phyloP scores from a whole-genome alignment of 805 yeast genomes.

The Hagleromyces aurorensis region DNA sequence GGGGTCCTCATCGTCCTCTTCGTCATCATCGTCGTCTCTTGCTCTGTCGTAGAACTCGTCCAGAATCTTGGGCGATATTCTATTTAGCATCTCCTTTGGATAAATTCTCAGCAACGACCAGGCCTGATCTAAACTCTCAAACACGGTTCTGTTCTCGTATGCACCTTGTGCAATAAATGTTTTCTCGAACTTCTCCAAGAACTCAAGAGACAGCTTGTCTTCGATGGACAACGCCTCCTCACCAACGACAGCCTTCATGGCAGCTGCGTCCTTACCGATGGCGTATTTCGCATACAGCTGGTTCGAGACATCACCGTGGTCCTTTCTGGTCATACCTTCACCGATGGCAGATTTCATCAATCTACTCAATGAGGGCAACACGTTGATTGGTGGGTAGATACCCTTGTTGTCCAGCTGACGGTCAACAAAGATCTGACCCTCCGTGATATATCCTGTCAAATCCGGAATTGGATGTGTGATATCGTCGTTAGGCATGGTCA shows the following conservation, averaged over 20 bases:
- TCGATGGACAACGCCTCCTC: slow-evolving; percentile 98
- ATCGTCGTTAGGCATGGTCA: slow-evolving; percentile 99
- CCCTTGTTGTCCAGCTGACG: slow-evolving; percentile 95
- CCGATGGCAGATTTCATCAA: slow-evolving; percentile 99
- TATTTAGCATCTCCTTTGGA: slow-evolving; percentile 97
- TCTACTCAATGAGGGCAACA: slow-evolving; percentile 93
- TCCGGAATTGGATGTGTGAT: slow-evolving; percentile 99
- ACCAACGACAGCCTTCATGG: slow-evolving; percentile 99
- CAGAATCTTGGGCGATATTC: slow-evolving; percentile 95
- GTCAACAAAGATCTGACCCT: slow-evolving; percentile 96
- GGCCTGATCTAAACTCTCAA: slow-evolving; percentile 94
- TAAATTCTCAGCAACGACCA: slow-evolving; percentile 97
- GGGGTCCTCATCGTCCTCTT: slow-evolving; percentile 34
- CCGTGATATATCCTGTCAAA: slow-evolving; percentile 98
- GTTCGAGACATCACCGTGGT: slow-evolving; percentile 98
- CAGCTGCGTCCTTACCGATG: slow-evolving; percentile 99
- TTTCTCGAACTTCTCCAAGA: slow-evolving; percentile 95
- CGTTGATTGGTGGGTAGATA: slow-evolving; percentile 98
- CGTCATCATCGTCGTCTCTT: slow-evolving; percentile 56
- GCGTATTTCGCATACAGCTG: slow-evolving; percentile 99
- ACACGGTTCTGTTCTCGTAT: slow-evolving; percentile 88
- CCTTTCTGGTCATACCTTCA: slow-evolving; percentile 99
- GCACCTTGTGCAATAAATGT: slow-evolving; percentile 95
- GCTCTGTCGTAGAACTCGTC: slow-evolving; percentile 92
- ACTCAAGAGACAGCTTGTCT: slow-evolving; percentile 94